A percentile compares a stretch with the other conserved stretches of the same genome.
Evolutionary conservation across 805 yeast species (phyloP).

Genomic region (Yarrowia yakushimensis): DNA sequence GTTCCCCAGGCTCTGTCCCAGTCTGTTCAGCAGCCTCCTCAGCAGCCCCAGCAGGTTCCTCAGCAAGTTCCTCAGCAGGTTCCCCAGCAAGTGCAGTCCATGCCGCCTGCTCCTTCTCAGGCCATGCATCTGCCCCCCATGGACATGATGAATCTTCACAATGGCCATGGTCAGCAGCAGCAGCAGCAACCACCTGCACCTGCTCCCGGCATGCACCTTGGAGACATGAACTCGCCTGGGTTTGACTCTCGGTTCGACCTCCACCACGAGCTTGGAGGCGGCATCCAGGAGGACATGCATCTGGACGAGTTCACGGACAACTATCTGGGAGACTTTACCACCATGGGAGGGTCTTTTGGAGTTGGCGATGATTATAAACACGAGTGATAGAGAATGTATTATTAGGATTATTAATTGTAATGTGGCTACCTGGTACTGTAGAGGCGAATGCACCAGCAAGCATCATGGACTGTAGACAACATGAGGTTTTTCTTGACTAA

Average conservation of each 20-base stretch:
- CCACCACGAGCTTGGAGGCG: conserved; percentile 11
- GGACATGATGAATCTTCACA: conserved; percentile 6
- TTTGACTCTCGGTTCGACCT: conserved; percentile 19
- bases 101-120: background rate
- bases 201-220: background rate
- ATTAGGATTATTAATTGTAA: background rate
- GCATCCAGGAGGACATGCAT: conserved; percentile 14
- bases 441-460: too few relatives aligned
- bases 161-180: background rate
- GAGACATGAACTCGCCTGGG: conserved; percentile 12
- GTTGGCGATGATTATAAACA: conserved; percentile 17
- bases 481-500: too few relatives aligned
- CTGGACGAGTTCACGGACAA: conserved; percentile 23
- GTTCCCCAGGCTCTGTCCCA: background rate
- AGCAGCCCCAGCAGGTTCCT: background rate
- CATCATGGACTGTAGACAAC: too few relatives aligned
- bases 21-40: background rate
- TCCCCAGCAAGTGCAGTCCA: background rate
- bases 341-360: conserved; percentile 14
- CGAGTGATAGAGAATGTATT: conserved; percentile 19
- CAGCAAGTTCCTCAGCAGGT: background rate
- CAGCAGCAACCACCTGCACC: background rate
- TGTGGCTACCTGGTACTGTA: too few relatives aligned
- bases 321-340: conserved; percentile 22
- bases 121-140: background rate